Conservation (phyloP, 495 filamentous ascomycete genomes). For the Hypoxylon lenormandii region DNA sequence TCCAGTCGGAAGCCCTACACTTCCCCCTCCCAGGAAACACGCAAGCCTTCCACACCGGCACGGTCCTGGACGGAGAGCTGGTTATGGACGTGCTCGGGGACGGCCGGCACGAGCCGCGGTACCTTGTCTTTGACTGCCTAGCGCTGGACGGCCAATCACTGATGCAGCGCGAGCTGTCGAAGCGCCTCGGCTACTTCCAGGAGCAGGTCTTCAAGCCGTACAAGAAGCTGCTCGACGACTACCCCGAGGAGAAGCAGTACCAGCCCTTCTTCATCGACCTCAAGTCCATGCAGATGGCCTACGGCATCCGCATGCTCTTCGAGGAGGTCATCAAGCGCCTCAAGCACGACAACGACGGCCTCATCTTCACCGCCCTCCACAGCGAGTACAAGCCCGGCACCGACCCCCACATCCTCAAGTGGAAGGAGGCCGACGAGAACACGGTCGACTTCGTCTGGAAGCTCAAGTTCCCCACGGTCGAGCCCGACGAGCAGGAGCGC, state of each 20-base stretch:
- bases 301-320: slow-evolving; percentile 93
- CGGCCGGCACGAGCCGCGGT: slow-evolving; percentile 76
- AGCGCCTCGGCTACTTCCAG: slow-evolving; percentile 86
- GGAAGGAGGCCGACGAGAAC: slow-evolving; percentile 94
- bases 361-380: slow-evolving; percentile 93
- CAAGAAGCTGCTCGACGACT: slow-evolving; percentile 73
- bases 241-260: slow-evolving; percentile 73
- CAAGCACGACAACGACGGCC: slow-evolving; percentile 91
- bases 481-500: slow-evolving; percentile 75
- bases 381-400: slow-evolving; percentile 89
- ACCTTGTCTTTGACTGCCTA: slow-evolving; percentile 92
- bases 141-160: slow-evolving; percentile 79
- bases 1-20: slow-evolving; percentile 74
- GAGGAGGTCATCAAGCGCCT: slow-evolving; percentile 81
- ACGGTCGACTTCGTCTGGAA: slow-evolving; percentile 88
- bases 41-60: slow-evolving; percentile 77
- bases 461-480: slow-evolving; percentile 77
- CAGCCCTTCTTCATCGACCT: slow-evolving; percentile 84
- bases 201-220: slow-evolving; percentile 84
- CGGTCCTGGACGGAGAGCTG: slow-evolving; percentile 91
- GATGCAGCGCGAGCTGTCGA: slow-evolving; percentile 82
- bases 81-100: slow-evolving; percentile 78
- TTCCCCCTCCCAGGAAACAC: slow-evolving; percentile 77
- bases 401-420: slow-evolving; percentile 92
- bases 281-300: slow-evolving; percentile 87